Evolutionary conservation across 305 asterid genomes (phyloP).

Genomic region (Fraxinus dipetala): DNA sequence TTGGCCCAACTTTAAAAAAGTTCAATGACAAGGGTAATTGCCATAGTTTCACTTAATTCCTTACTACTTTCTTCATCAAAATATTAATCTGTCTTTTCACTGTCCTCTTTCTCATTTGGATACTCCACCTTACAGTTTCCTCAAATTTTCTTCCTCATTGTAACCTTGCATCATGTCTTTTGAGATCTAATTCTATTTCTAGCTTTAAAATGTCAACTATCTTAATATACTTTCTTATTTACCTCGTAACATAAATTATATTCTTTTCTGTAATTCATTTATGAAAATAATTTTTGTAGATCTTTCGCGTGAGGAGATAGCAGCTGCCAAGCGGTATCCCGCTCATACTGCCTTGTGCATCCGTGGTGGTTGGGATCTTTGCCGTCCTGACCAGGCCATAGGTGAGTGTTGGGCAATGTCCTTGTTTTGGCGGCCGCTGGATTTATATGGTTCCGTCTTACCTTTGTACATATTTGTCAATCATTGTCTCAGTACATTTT

Average conservation of each 20-base stretch:
- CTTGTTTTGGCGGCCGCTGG: conserved; percentile 21
- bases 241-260: not conserved
- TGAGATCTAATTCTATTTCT: not conserved
- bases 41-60: conserved; percentile 9
- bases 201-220: conserved; percentile 7
- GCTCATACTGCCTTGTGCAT: conserved; percentile 84
- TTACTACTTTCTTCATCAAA: conserved; percentile 5
- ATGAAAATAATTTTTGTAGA: conserved; percentile 46
- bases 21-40: conserved; percentile 88
- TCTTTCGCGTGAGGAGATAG: conserved; percentile 82
- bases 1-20: conserved; percentile 92
- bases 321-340: conserved; percentile 88
- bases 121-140: conserved; percentile 2
- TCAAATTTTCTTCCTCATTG: not conserved
- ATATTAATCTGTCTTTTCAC: conserved; percentile 10
- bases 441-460: conserved; percentile 4
- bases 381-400: conserved; percentile 84
- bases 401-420: conserved; percentile 46
- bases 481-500: not conserved
- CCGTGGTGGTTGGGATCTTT: conserved; percentile 91
- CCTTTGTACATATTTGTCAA: not conserved
- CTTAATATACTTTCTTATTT: not conserved
- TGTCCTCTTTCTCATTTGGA: not conserved
- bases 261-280: conserved; percentile 15
- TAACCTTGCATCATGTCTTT: conserved; percentile 14